These are phyloP conservation scores for Paramyrothecium roridum DNA, from an alignment of 2,329 filamentous ascomycete genomes.

Conservation along the genomic window DNA sequence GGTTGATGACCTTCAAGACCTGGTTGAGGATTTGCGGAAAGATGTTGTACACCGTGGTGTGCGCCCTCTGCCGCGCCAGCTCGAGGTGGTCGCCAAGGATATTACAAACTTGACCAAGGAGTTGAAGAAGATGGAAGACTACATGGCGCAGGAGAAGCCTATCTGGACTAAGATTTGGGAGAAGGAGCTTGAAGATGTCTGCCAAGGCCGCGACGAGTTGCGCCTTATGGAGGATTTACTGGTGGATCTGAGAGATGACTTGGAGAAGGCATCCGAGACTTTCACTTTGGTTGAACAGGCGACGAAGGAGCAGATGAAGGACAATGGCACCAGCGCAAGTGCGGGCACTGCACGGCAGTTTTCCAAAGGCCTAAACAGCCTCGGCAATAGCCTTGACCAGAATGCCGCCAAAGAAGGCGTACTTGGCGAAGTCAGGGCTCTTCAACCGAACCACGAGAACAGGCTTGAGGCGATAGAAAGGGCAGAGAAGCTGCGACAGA, in stretches of 20 bases:
- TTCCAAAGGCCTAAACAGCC: conserved; percentile 50
- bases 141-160: conserved; percentile 86
- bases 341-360: conserved; percentile 53
- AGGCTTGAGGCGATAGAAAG: conserved; percentile 93
- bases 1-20: conserved; percentile 95
- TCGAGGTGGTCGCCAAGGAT: conserved; percentile 86
- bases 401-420: conserved; percentile 85
- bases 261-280: conserved; percentile 91
- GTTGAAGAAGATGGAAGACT: conserved; percentile 91
- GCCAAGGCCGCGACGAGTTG: conserved; percentile 90
- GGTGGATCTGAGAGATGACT: conserved; percentile 86
- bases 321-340: conserved; percentile 51
- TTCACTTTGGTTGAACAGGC: conserved; percentile 95
- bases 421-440: conserved; percentile 85
- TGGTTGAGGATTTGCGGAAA: conserved; percentile 94
- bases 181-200: conserved; percentile 92
- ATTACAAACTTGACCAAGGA: conserved; percentile 78
- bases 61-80: conserved; percentile 81
- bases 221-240: conserved; percentile 95
- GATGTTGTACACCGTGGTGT: conserved; percentile 94
- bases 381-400: conserved; percentile 62
- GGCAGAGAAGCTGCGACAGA: conserved; percentile 88
- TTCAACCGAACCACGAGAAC: conserved; percentile 92
- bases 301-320: conserved; percentile 95
- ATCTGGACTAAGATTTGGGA: conserved; percentile 99